Percentiles rank a stretch among this genome's conserved stretches.
Conservation (phyloP, 345 rosid genomes). For the Murraya koenigii region DNA sequence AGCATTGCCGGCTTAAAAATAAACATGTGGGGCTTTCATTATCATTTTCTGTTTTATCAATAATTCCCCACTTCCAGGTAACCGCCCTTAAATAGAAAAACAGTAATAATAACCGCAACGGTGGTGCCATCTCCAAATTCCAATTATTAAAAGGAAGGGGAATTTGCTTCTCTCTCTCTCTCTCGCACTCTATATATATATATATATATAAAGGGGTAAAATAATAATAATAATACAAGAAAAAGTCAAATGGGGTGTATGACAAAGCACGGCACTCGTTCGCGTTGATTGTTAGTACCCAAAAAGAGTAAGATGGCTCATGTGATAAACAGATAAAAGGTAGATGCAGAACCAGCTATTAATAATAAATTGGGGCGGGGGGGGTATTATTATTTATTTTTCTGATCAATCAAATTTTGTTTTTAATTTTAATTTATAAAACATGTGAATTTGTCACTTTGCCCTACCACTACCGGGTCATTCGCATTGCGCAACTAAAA, state of each 20-base stretch:
- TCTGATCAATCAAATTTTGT: background rate
- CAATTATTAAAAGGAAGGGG: background rate
- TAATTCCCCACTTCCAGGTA: background rate
- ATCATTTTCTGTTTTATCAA: background rate
- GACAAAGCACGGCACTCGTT: background rate
- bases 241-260: slow-evolving; percentile 2
- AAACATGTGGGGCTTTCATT: slow-evolving; percentile 33
- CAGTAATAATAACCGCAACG: background rate
- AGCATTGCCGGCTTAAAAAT: slow-evolving; percentile 18
- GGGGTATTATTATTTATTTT: background rate
- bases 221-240: background rate
- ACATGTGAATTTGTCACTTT: no score
- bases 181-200: no score
- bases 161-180: background rate
- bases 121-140: no score
- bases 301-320: slow-evolving; percentile 8
- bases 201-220: background rate
- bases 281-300: slow-evolving; percentile 26
- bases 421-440: no score
- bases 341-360: slow-evolving; percentile 24
- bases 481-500: background rate
- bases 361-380: background rate
- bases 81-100: background rate
- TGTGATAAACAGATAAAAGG: slow-evolving; percentile 29
- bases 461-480: background rate